These are phyloP conservation scores for Penicillium brasilianum DNA, from an alignment of 2,329 filamentous ascomycete genomes.

Conservation along the genomic window DNA sequence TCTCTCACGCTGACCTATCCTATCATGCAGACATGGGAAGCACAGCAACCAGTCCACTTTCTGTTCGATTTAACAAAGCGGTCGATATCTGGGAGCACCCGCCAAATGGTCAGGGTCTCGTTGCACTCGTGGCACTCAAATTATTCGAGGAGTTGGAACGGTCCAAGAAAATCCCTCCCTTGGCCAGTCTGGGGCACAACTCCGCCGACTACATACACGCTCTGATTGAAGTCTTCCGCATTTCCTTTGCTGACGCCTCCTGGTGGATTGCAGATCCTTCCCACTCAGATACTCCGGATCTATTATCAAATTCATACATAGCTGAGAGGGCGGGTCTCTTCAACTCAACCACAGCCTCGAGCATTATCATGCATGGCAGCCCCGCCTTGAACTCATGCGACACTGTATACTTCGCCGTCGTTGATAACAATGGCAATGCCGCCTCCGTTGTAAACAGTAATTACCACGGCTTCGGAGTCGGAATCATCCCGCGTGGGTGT, in stretches of 20 bases:
- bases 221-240: conserved; percentile 81
- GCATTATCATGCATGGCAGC: conserved; percentile 70
- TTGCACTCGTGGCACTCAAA: conserved; percentile 89
- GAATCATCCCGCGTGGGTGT: conserved; percentile 79
- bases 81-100: conserved; percentile 94
- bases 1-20: conserved; percentile 77
- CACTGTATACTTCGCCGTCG: conserved; percentile 89
- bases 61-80: conserved; percentile 68
- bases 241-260: conserved; percentile 83
- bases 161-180: conserved; percentile 75
- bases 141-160: conserved; percentile 85
- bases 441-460: conserved; percentile 96
- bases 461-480: conserved; percentile 81
- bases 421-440: conserved; percentile 80
- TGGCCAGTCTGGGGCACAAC: conserved; percentile 72
- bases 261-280: conserved; percentile 90
- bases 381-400: conserved; percentile 83
- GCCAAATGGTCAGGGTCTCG: conserved; percentile 92
- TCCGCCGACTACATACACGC: conserved; percentile 78
- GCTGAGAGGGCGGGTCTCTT: conserved; percentile 69
- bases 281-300: conserved; percentile 68
- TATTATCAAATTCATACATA: conserved; percentile 75
- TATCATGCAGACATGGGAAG: conserved; percentile 73
- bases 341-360: conserved; percentile 56
- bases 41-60: conserved; percentile 80